Evolutionary conservation across 495 filamentous ascomycete genomes (phyloP), one percentile per base, ranked within the genome.

Genomic region (Xylaria nigripes): DNA sequence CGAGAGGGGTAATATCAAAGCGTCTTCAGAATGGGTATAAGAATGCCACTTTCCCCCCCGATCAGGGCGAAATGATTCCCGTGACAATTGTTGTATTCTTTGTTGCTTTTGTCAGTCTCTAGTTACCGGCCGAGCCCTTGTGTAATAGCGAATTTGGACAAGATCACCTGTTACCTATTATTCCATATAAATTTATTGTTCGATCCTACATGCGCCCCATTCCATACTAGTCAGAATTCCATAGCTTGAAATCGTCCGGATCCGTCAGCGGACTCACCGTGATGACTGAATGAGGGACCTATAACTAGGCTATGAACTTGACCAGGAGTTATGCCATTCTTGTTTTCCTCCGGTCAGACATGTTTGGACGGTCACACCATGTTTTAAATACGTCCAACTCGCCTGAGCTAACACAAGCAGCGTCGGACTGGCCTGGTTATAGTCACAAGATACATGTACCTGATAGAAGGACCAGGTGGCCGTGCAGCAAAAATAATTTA

Each of bases 331-430:
- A 61, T 59, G 58, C 51, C 51, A 48, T 58, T 55, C 58, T 51
- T 15, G 56, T 59, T 63, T 55, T 42, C 18, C 46, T 63, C 51
- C 54, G 42, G 56, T 53, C 48, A 66, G 63, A 63, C 36, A 66
- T 66, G 63, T 58, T 66, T 61, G 58, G 57, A 61, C 61, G 58
- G 63, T 56, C 61, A 41, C 58, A 51, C 32, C 41, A 63, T 61
- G 23, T 61, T 56, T 22, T 52, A 19, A 51, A 41, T 58, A 44
- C 50, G 38, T 22, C 55, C 54, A 22, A 50, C 48, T 38, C 23
- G 15, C 2, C 36, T n/a, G 24, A 50, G 45, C 18, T 27, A 4
- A 18, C 19, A 43, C 36, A 48, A 13, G 32, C 38, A 27, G 18
- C 42, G 34, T 30, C 38, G 47, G 61, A 48, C 45, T 61, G 53